Evolutionary conservation across 2,329 filamentous ascomycete species (phyloP).

Genomic region (Emergomyces pasteurianus): DNA sequence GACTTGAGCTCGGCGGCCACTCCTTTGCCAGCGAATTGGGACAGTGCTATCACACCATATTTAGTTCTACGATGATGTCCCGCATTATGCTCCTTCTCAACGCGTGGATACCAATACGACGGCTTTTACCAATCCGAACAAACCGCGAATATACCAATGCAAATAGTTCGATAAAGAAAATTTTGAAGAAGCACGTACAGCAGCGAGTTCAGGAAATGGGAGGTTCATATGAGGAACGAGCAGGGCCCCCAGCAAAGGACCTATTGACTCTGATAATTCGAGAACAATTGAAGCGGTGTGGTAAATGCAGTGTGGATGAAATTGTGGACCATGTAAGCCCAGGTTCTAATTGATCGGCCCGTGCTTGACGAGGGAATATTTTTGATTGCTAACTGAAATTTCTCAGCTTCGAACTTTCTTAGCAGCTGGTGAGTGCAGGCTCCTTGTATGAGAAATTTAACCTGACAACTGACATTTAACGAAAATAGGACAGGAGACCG

Average conservation of each 20-base stretch:
- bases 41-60: neutral
- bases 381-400: neutral
- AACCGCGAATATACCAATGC: conserved; percentile 3
- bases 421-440: neutral
- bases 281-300: neutral
- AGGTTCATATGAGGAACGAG: neutral
- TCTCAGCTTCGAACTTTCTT: conserved; percentile 2
- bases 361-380: neutral
- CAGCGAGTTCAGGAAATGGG: neutral
- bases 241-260: neutral
- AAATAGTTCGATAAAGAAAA: neutral
- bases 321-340: conserved; percentile 1
- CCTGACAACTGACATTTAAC: neutral
- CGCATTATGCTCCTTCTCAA: conserved; percentile 2
- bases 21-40: neutral
- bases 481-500: neutral
- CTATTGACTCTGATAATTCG: conserved; percentile 1
- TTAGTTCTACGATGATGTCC: neutral
- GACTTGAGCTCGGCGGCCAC: neutral
- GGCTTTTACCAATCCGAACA: conserved; percentile 1
- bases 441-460: neutral
- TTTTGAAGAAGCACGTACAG: neutral
- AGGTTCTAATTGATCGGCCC: neutral
- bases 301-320: neutral
- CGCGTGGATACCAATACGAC: neutral